phyloP scores from a whole-genome alignment of 305 asterid species.

The Solanum hybrid region DNA sequence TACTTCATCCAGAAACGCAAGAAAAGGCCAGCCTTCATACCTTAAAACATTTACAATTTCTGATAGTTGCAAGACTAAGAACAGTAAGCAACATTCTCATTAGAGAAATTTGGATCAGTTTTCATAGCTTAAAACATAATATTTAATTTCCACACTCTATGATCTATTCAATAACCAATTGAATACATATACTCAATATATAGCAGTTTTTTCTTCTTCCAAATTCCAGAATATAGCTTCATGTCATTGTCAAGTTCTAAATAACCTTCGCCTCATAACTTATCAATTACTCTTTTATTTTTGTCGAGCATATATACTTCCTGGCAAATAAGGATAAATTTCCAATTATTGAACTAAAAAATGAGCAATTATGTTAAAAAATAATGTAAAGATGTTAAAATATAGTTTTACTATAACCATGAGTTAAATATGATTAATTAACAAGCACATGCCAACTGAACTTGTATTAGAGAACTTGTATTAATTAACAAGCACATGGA shows the following conservation, averaged over 20 bases:
- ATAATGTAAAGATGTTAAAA: not conserved
- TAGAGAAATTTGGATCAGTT: too few relatives aligned
- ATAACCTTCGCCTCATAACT: not conserved
- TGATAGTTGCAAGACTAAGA: not conserved
- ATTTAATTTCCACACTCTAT: too few relatives aligned
- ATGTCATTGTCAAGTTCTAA: not conserved
- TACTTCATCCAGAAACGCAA: conserved; percentile 51
- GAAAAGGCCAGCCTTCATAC: conserved; percentile 28
- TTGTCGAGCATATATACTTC: not conserved
- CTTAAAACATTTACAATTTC: not conserved
- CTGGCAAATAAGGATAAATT: not conserved
- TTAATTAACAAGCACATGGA: too few relatives aligned
- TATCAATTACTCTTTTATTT: not conserved
- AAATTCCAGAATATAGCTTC: not conserved
- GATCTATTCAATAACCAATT: too few relatives aligned
- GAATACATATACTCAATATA: too few relatives aligned
- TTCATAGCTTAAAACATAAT: too few relatives aligned
- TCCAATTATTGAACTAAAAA: not conserved
- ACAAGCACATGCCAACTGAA: not conserved
- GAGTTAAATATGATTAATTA: not conserved
- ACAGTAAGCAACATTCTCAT: not conserved
- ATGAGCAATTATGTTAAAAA: not conserved
- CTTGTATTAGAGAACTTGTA: not conserved
- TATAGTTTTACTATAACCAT: not conserved
- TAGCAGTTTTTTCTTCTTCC: not conserved